Percentiles rank a stretch among this genome's conserved stretches.
phyloP scores from a whole-genome alignment of 345 rosid genomes.

The Isatis tinctoria region DNA sequence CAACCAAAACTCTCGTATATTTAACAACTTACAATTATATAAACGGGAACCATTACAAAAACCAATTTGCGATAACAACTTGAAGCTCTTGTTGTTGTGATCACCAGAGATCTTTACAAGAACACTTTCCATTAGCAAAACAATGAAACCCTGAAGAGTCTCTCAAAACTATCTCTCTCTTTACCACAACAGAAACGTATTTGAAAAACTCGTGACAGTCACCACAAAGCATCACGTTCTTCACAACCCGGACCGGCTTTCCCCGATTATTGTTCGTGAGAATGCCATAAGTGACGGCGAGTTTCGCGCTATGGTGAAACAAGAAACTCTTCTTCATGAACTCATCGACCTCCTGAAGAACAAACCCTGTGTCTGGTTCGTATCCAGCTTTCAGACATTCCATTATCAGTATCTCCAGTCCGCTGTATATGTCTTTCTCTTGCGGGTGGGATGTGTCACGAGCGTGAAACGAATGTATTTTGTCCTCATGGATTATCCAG shows the following conservation, averaged over 20 bases:
- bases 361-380: constrained; percentile 72
- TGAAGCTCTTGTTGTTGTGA: constrained; percentile 2
- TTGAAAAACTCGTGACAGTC: constrained; percentile 82
- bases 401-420: constrained; percentile 59
- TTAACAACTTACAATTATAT: not conserved
- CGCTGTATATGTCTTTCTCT: constrained; percentile 64
- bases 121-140: constrained; percentile 66
- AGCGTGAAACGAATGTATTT: constrained; percentile 54
- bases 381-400: constrained; percentile 78
- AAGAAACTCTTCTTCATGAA: constrained; percentile 71
- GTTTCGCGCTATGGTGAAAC: constrained; percentile 86
- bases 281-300: constrained; percentile 75
- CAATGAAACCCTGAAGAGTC: constrained; percentile 84
- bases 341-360: constrained; percentile 90
- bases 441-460: constrained; percentile 58
- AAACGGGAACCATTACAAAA: not conserved
- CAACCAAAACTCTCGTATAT: not conserved
- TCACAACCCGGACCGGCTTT: constrained; percentile 51
- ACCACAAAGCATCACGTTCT: constrained; percentile 74
- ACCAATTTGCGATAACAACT: not conserved
- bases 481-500: constrained; percentile 69
- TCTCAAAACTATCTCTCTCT: constrained; percentile 60
- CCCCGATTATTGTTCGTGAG: constrained; percentile 40
- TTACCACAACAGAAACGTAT: constrained; percentile 46
- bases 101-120: constrained; percentile 67